Evolutionary conservation across 768 basidiomycete species (phyloP).

Genomic region (Lenzites betulinus): DNA sequence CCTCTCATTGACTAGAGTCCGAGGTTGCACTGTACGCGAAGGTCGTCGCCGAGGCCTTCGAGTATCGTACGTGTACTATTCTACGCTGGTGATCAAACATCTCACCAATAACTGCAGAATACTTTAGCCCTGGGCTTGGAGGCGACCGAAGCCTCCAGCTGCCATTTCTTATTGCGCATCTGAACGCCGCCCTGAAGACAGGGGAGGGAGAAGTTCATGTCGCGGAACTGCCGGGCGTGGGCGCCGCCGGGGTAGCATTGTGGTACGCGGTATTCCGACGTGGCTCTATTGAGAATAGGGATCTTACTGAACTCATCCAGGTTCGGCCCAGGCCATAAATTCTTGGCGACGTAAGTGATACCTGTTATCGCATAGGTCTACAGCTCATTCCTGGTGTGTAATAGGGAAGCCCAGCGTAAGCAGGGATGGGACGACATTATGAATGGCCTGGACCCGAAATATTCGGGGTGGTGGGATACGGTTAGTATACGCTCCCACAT

Average conservation of each 20-base stretch:
- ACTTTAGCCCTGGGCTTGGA: neutral
- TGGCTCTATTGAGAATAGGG: no score
- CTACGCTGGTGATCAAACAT: neutral
- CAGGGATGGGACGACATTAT: conserved; percentile 19
- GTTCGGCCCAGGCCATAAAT: conserved; percentile 18
- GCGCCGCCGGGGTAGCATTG: conserved; percentile 6
- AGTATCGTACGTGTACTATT: neutral
- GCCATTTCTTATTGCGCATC: neutral
- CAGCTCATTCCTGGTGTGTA: no score
- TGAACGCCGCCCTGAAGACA: neutral
- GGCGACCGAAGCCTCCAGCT: neutral
- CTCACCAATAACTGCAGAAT: neutral
- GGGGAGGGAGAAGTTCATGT: conserved; percentile 12
- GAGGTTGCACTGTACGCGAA: neutral
- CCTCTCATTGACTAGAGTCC: neutral
- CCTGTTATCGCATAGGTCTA: no score
- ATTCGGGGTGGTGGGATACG: conserved; percentile 10
- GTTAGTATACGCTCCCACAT: neutral
- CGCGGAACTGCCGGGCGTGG: conserved; percentile 5
- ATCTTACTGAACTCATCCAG: neutral
- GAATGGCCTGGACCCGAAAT: neutral
- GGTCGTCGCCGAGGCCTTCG: conserved; percentile 1
- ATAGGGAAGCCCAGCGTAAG: conserved; percentile 15
- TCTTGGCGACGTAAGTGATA: conserved; percentile 5
- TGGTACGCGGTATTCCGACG: neutral